Base-by-base conservation (phyloP, 192 early-diverging fungal genomes). In the Entomortierella beljakovae region DNA sequence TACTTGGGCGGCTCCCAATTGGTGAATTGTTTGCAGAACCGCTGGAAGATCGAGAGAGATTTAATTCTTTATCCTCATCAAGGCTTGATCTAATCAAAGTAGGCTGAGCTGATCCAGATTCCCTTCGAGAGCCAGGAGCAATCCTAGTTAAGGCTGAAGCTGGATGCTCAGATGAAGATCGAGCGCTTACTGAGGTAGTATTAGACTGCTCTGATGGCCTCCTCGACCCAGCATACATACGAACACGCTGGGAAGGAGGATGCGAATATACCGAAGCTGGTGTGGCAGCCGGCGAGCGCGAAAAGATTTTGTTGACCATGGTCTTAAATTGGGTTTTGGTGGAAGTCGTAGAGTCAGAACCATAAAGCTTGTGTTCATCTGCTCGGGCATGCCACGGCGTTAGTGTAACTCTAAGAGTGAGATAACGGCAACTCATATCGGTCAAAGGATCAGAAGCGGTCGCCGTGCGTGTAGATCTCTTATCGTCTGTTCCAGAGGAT, bases 321-420 rank as follows among this genome's bases (percentile, higher is more conserved):
- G 70, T 29, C 48, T 48, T 74, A 62, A 72, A 43, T 2, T 63
- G 43, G n/a, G 23, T 25, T 18, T 37, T 43, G 6, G 16, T 51
- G 0, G 52, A 25, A 1, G 31, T 28, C 9, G 5, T 13, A 46
- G 43, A 10, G 9, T 7, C 6, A 2, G 54, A n/a, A 18, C 80
- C 80, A 64, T 84, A 84, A 9, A 84, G 70, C n/a, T 76, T 66
- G 2, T 23, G 37, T n/a, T 84, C 83, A 7, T 70, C 68, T 1
- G 83, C 83, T 55, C 83, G 68, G 4, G 68, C 68, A 66, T 81
- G 73, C 71, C 77, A 83, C 0, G 82, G 82, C 0, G 82, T 83
- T 32, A 83, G 29, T 0, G 82, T 83, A 32, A 80, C 52, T 29
- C 82, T 50, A 38, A 83, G 50, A 0, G 82, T 83, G 46, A 70